Base-by-base conservation (phyloP, 2,329 filamentous ascomycete species). In the Stromatinia cepivora region DNA sequence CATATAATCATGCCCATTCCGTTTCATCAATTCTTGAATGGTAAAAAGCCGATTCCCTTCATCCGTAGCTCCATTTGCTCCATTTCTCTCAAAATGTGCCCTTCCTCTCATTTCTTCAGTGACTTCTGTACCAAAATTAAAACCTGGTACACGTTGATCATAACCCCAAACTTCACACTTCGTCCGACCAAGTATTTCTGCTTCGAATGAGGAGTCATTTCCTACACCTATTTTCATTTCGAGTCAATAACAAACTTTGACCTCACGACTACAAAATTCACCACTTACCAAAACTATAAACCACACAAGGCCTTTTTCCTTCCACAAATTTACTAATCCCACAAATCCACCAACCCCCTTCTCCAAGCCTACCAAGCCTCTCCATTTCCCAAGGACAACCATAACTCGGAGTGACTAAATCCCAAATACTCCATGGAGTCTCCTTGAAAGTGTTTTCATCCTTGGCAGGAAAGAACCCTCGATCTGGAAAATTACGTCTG, bases 341-440 rank as follows among this genome's bases (percentile, higher is more conserved):
- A 73, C 80, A 82, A 31, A 81, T 77, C 78, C 80, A 81, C 71
- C 82, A 82, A 42, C 81, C 81, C 28, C 81, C 81, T 61, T 81
- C 80, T 34, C 81, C 80, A 11, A 80, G 70, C 8, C 77, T 73
- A 10, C 81, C 81, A 11, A 82, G 73, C 15, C 81, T 77, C 70
- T 81, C 78, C 39, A 82, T 76, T 50, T 81, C 80, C 69, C 80
- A 77, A 2, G 81, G 81, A 72, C 81, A 82, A 58, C 76, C 77
- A 73, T 80, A 82, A 5, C 79, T 77, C 6, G 81, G 77, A 5
- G 79, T 79, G n/a, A 79, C 76, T 71, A 81, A 79, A 71, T 82
- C 81, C 79, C 80, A 82, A 31, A 81, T 74, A 3, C 78, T 76
- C 71, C 79, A 81, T 5, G 79, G 79, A 13, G 73, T 76, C 45